phyloP scores from a whole-genome alignment of 148 eudicot species.

The Rhododendron williamsianum region DNA sequence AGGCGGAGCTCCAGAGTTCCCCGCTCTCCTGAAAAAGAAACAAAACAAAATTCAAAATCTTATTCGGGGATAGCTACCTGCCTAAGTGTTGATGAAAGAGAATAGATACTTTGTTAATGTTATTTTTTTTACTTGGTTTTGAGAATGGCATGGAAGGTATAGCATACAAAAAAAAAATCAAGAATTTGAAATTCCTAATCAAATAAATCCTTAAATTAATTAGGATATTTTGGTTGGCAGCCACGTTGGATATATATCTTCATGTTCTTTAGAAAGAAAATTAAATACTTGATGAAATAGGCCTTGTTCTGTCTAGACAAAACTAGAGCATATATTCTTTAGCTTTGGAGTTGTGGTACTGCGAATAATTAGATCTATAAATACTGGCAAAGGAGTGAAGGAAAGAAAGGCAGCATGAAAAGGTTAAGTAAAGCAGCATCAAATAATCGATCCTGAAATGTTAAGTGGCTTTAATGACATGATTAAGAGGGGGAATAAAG shows the following conservation, averaged over 20 bases:
- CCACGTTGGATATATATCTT: neutral
- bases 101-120: neutral
- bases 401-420: slow-evolving; percentile 28
- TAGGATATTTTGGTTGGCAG: neutral
- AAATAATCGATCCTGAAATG: neutral
- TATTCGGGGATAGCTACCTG: neutral
- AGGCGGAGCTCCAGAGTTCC: slow-evolving; percentile 48
- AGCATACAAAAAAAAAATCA: neutral
- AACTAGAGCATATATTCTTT: slow-evolving; percentile 11
- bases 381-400: slow-evolving; percentile 12
- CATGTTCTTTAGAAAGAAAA: too few relatives aligned
- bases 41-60: neutral
- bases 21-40: slow-evolving; percentile 41
- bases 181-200: neutral
- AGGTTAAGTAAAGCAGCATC: neutral
- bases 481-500: slow-evolving; percentile 22
- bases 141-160: neutral
- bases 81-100: neutral
- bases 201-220: neutral
- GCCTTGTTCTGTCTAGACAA: neutral
- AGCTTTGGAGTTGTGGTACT: neutral
- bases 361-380: neutral
- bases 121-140: neutral
- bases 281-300: neutral
- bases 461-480: slow-evolving; percentile 19